Base-by-base conservation (phyloP, 345 rosid genomes). In the Rhodomyrtus tomentosa region DNA sequence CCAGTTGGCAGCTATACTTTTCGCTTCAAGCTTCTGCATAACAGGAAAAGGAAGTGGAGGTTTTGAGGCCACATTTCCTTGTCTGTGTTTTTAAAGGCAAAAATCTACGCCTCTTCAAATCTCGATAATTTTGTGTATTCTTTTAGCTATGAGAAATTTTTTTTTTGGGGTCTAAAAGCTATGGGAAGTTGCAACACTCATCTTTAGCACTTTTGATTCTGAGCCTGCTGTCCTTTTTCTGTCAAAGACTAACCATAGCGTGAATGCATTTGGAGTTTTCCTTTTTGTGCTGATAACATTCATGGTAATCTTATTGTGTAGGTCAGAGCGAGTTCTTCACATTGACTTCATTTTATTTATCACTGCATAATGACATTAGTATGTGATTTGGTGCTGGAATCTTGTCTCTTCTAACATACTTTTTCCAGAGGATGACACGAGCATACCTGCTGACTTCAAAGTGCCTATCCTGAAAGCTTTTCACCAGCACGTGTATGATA, bases 371-470 rank as follows among this genome's bases (percentile, higher is more conserved):
- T 36, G 76, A 68, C 76, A 32, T 10, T 36, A 32, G 7, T 9
- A 32, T 68, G 76, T 68, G 76, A 32, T 68, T 36, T 68, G 25
- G 45, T 68, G 45, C 59, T 81, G 48, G 48, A 52, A 29, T 49
- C 9, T 29, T n/a, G 32, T 83, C 29, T 42, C 40, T 58, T 55
- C 76, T 84, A 36, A 81, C 74, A 83, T 29, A 82, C 84, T 81
- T 36, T 48, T 80, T 85, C 86, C 95, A 96, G 99, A 98, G 99
- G 99, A 98, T 89, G 99, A 98, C 83, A 98, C 98, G 83, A 95
- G 98, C 93, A 91, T 96, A 84, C 90, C 93, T 54, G 89, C 92
- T 50, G 98, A 95, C 82, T 92, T 94, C 87, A 98, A 98, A 89
- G 93, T 98, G 82, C 99, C 99, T 52, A 98, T 96, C 83, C 90